Percentiles rank a stretch among this genome's conserved stretches.
Evolutionary conservation across 129 eudicot species (phyloP).

Genomic region (Tanacetum coccineum): DNA sequence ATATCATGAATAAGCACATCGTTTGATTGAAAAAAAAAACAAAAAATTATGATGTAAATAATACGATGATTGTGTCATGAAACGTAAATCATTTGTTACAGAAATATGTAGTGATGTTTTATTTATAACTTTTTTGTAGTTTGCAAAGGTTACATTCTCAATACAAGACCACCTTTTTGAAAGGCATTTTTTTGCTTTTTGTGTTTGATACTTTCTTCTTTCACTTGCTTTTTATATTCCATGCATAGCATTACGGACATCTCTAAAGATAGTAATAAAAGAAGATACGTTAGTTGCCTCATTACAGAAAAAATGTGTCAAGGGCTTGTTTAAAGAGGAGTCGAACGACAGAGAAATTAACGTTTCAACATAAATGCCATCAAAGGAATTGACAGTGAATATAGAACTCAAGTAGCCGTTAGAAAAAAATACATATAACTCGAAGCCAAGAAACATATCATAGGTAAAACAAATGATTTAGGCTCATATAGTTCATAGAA

Average conservation of each 20-base stretch:
- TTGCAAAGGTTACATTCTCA: conserved; percentile 29
- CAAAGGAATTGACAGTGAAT: too few relatives aligned
- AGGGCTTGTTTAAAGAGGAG: too few relatives aligned
- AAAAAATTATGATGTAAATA: conserved; percentile 14
- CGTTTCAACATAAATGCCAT: too few relatives aligned
- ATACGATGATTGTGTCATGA: background rate
- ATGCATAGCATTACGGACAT: background rate
- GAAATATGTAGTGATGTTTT: background rate
- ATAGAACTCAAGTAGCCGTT: too few relatives aligned
- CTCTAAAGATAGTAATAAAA: background rate
- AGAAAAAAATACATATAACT: too few relatives aligned
- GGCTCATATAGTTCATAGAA: too few relatives aligned
- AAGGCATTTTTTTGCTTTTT: conserved; percentile 26
- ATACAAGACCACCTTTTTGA: conserved; percentile 13
- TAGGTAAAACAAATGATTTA: background rate
- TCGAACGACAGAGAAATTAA: too few relatives aligned
- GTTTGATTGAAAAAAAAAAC: too few relatives aligned
- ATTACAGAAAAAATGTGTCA: too few relatives aligned
- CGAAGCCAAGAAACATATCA: background rate
- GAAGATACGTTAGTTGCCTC: too few relatives aligned
- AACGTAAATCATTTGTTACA: background rate
- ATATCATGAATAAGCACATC: too few relatives aligned
- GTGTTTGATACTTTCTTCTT: conserved; percentile 11
- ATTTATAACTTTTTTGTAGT: background rate
- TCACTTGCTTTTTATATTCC: conserved; percentile 26